Base-by-base conservation (phyloP, 495 filamentous ascomycete species). In the Penicillium cinerascens region DNA sequence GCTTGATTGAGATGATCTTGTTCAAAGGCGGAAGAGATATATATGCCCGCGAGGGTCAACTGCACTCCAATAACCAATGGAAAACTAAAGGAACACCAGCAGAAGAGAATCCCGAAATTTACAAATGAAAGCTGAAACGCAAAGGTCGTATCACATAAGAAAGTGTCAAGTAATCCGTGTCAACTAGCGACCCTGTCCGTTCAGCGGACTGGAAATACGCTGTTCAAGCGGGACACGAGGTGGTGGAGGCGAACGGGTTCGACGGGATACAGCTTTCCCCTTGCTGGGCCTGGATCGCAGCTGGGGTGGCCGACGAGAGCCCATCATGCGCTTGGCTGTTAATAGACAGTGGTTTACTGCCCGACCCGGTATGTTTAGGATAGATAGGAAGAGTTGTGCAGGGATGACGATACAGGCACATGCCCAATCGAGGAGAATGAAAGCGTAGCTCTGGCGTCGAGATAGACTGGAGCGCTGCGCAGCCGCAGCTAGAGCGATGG, bases 401-500 rank as follows among this genome's bases (percentile, higher is more conserved):
- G 71, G 71, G 10, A 72, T 38, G 1, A 69, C 50, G 11, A 70
- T 27, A 16, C 60, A 62, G 1, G 67, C 61, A 25, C 61, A 72
- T 11, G 49, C 46, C 67, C 64, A 70, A 36, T 65, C 57, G 0
- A 69, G 9, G 0, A 72, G 17, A 10, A 49, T 54, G 36, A 60
- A 57, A 4, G 64, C 42, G 23, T 68, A 59, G 6, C 61, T 56
- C 16, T 52, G 46, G 13, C 55, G 60, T 3, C 47, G 57, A 2
- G 55, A 55, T 13, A 21, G 22, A 23, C 23, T 61, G 2, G 68
- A 59, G 21, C 78, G 79, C 66, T 88, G 86, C 0, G 85, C 89
- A 0, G 84, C 85, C 2, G 88, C 89, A 11, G 90, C 87, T 13
- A 97, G 73, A 1, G 87, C 77, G 40, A 96, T 76, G 1, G 89